phyloP scores from a whole-genome alignment of 2,329 filamentous ascomycete species.

The Alternaria gansuensis region DNA sequence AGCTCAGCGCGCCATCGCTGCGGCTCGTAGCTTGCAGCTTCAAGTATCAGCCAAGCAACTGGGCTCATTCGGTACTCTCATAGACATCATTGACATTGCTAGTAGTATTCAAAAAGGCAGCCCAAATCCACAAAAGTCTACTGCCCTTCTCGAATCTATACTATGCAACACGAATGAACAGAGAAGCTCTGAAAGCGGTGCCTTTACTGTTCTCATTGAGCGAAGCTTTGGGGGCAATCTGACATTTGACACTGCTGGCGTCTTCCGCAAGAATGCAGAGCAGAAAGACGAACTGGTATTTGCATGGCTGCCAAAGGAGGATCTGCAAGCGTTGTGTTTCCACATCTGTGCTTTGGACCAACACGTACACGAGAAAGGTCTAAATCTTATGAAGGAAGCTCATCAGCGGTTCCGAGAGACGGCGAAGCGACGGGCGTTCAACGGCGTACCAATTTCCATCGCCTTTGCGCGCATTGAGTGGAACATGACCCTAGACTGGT shows the following conservation, averaged over 20 bases:
- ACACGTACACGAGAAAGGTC: slow-evolving; percentile 64
- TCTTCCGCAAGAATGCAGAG: slow-evolving; percentile 52
- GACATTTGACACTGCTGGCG: slow-evolving; percentile 55
- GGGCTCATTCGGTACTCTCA: slow-evolving; percentile 71
- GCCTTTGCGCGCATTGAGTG: slow-evolving; percentile 63
- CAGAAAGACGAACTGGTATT: slow-evolving; percentile 61
- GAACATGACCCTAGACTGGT: slow-evolving; percentile 71
- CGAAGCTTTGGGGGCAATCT: slow-evolving; percentile 46
- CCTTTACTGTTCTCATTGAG: slow-evolving; percentile 55
- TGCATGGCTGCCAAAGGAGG: slow-evolving; percentile 67
- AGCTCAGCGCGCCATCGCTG: slow-evolving; percentile 77
- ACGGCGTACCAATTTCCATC: slow-evolving; percentile 34
- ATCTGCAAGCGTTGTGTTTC: slow-evolving; percentile 68
- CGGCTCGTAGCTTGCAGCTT: slow-evolving; percentile 74
- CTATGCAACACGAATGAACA: slow-evolving; percentile 61
- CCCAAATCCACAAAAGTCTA: slow-evolving; percentile 68
- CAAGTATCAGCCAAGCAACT: slow-evolving; percentile 68
- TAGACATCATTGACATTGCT: slow-evolving; percentile 73
- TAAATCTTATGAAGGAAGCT: slow-evolving; percentile 67
- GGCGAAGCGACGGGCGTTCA: slow-evolving; percentile 31
- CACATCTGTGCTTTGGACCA: slow-evolving; percentile 65
- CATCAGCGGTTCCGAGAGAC: slow-evolving; percentile 59
- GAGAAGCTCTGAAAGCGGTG: slow-evolving; percentile 47
- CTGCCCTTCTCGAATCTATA: slow-evolving; percentile 55
- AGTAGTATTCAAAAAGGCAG: slow-evolving; percentile 73